phyloP scores from a whole-genome alignment of 768 basidiomycete species.

The Phanerochaete sordida region DNA sequence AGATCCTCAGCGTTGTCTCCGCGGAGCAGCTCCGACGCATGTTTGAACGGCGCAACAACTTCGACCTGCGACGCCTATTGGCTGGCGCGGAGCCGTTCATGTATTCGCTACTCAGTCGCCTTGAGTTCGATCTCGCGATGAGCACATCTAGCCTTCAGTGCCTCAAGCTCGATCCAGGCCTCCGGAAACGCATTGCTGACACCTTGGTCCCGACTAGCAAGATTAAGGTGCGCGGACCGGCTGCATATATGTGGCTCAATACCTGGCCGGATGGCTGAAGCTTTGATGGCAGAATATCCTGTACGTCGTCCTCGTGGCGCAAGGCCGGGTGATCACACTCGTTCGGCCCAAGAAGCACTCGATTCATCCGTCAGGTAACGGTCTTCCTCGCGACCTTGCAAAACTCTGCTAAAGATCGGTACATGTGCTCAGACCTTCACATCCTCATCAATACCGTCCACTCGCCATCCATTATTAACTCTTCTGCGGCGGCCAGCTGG shows the following conservation, averaged over 20 bases:
- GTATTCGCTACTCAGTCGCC: slow-evolving; percentile 60
- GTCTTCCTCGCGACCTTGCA: background rate
- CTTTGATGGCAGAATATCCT: slow-evolving; percentile 70
- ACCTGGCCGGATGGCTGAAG: background rate
- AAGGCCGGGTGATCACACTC: slow-evolving; percentile 77
- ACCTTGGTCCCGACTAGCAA: slow-evolving; percentile 76
- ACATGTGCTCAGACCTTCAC: slow-evolving; percentile 74
- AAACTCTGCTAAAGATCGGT: no score
- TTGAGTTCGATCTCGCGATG: slow-evolving; percentile 81
- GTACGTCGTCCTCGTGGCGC: slow-evolving; percentile 84
- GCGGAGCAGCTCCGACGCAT: slow-evolving; percentile 79
- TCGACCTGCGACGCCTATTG: slow-evolving; percentile 77
- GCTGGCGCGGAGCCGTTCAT: slow-evolving; percentile 83
- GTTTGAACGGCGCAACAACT: slow-evolving; percentile 88
- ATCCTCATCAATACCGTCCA: slow-evolving; percentile 89
- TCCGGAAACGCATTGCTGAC: slow-evolving; percentile 78
- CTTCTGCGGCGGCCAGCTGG: slow-evolving; percentile 84
- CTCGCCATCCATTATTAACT: slow-evolving; percentile 73
- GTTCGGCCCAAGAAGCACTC: slow-evolving; percentile 91
- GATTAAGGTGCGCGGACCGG: slow-evolving; percentile 53
- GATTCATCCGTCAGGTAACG: slow-evolving; percentile 83
- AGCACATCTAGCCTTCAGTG: slow-evolving; percentile 79
- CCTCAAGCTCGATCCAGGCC: slow-evolving; percentile 62
- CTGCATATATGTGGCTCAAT: background rate
- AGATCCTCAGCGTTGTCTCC: slow-evolving; percentile 88